These are phyloP conservation scores for Penicillium simplicissimum DNA, from an alignment of 495 filamentous ascomycete species.

Conservation along the genomic window DNA sequence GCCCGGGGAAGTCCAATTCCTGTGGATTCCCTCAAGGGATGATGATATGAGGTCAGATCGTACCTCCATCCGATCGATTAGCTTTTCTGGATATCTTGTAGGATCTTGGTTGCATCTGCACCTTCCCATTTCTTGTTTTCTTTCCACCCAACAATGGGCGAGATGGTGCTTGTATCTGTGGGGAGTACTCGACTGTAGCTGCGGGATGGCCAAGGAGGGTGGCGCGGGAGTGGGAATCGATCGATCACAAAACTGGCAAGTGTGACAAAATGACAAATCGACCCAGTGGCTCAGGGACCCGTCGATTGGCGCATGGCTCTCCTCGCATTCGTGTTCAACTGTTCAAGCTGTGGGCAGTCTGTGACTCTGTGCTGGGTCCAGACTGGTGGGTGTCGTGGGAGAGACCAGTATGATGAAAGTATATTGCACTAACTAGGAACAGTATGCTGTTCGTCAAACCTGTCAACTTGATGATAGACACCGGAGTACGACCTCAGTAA, in stretches of 20 bases:
- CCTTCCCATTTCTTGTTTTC: neutral
- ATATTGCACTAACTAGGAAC: too few species aligned
- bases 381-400: neutral
- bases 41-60: conserved; percentile 3
- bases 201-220: conserved; percentile 2
- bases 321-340: conserved; percentile 1
- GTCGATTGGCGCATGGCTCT: conserved; percentile 3
- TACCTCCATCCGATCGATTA: conserved; percentile 2
- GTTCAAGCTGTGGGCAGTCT: too few species aligned
- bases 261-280: conserved; percentile 3
- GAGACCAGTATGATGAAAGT: neutral
- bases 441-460: neutral
- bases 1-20: neutral
- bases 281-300: neutral
- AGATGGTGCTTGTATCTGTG: neutral
- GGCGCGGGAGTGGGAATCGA: conserved; percentile 9
- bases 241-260: conserved; percentile 21
- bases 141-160: neutral
- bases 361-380: neutral
- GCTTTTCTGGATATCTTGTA: neutral
- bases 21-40: neutral
- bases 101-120: neutral
- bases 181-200: neutral
- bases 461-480: neutral
- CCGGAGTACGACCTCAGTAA: neutral